Base-by-base conservation (phyloP, 305 asterid species). In the Fraxinus velutina region DNA sequence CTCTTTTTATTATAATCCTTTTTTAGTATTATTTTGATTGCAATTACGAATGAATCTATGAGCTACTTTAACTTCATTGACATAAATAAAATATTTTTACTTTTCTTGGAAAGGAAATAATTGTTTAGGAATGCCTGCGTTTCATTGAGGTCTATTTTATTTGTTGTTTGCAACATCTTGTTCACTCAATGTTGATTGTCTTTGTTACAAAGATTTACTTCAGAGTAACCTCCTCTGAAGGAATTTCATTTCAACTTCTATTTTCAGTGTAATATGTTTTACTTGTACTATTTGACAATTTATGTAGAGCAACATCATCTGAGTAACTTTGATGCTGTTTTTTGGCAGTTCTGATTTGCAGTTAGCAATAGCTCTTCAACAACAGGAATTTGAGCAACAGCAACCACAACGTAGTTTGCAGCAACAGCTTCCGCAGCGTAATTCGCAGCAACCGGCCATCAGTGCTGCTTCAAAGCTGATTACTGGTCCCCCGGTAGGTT, bases 351-450 rank as follows among this genome's bases (percentile, higher is more conserved):
- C 97, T 60, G 98, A 96, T 89, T 84, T 91, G 88, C 97, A 96
- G 78, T 84, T 96, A 86, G 99, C 99, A 13, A 85, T 94, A 82
- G 99, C 96, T 81, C 99, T 96, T 87, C 99, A 96, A 84, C 98
- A 94, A 81, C 95, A 93, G 87, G 99, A 96, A 78, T 94, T 91
- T 82, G 99, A 94, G 76, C 94, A 93, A 47, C 96, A 90, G 76
- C 90, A 89, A 64, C 73, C 30, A 8, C 66, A 17, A 8, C 57
- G 19, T 47, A 47, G 19, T 42, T 42, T n/a, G 1, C 60, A 4
- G 70, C 70, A 60, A 9, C 52, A 42, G 52, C 52, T 10, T 3
- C 72, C 33, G 8, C 93, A 85, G 83, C 91, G 75, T 85, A 81
- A 80, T 82, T 52, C 79, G 66, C 94, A 84, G 76, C 97, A 83